Conservation (phyloP, 2,329 filamentous ascomycete species). For the Diaporthe citrichinensis region DNA sequence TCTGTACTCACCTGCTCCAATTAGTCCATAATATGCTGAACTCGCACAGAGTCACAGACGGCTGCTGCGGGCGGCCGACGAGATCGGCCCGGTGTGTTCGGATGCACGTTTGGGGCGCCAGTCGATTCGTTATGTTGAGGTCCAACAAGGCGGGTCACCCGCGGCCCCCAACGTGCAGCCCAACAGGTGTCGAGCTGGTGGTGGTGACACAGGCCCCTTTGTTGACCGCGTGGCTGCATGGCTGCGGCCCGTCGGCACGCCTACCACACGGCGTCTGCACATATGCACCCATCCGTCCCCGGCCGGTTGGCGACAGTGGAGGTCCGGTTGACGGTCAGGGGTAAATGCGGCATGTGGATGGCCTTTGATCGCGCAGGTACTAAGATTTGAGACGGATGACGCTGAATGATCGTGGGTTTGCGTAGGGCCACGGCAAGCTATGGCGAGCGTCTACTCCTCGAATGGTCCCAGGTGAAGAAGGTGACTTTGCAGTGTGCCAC, state of each 20-base stretch:
- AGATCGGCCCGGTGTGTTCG: neutral
- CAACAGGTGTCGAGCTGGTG: too few relatives aligned
- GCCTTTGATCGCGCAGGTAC: neutral
- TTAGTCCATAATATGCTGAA: neutral
- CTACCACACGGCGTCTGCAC: neutral
- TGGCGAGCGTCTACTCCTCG: neutral
- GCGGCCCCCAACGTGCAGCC: neutral
- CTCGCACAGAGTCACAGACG: neutral
- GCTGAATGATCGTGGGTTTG: too few relatives aligned
- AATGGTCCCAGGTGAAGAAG: neutral
- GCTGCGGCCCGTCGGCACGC: neutral
- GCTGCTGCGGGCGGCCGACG: neutral
- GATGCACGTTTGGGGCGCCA: neutral
- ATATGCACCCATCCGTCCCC: neutral
- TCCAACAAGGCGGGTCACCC: neutral
- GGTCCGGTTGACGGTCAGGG: neutral
- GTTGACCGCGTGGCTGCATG: neutral
- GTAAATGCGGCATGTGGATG: neutral
- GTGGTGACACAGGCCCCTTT: neutral
- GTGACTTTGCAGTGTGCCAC: neutral
- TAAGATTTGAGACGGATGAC: too few relatives aligned
- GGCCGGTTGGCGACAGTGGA: neutral
- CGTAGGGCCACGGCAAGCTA: too few relatives aligned
- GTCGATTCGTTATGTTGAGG: neutral
- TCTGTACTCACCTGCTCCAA: neutral